Evolutionary conservation across 2,329 filamentous ascomycete genomes (phyloP), one percentile per base, ranked within the genome.

Genomic region (Aureobasidium lini): DNA sequence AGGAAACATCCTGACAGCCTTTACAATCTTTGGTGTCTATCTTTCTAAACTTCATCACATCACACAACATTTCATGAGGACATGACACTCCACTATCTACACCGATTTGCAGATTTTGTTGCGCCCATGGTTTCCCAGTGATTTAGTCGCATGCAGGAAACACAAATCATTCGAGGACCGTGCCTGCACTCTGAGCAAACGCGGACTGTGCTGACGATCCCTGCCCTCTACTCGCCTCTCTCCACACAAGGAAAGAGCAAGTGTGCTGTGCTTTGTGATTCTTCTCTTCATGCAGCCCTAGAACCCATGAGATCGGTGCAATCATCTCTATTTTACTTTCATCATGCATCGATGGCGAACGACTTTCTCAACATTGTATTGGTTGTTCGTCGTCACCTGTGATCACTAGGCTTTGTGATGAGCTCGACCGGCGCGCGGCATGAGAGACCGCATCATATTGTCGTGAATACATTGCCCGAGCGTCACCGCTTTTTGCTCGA

Each of bases 281-380:
- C 29, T 32, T 43, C 28, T 40, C 23, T 42, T 23, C 16, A 57
- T 48, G 44, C 54, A 58, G 54, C 54, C 54, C 54, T 58, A 58
- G 6, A 49, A 10, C 42, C 54, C 44, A 18, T 18, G 34, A 6
- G 23, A 42, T 31, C 28, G 54, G 36, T n/a, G 29, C 36, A 42
- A 7, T 40, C 29, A 16, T 9, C 11, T 58, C 42, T 37, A 36
- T 42, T 28, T 40, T 44, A 28, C 44, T 44, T 47, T 32, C 32
- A 23, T n/a, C 42, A 6, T 57, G 32, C 42, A 29, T 32, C 15
- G 29, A 23, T 31, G 28, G 23, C 32, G 43, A 57, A 29, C 18
- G 23, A 32, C 28, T 16, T 36, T 47, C 18, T 16, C 46, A 13
- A 28, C n/a, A 28, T 44, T 8, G 37, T 34, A 53, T 43, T 28